phyloP scores from a whole-genome alignment of 2,329 filamentous ascomycete species.

The Phaeophleospora eucalypticola region DNA sequence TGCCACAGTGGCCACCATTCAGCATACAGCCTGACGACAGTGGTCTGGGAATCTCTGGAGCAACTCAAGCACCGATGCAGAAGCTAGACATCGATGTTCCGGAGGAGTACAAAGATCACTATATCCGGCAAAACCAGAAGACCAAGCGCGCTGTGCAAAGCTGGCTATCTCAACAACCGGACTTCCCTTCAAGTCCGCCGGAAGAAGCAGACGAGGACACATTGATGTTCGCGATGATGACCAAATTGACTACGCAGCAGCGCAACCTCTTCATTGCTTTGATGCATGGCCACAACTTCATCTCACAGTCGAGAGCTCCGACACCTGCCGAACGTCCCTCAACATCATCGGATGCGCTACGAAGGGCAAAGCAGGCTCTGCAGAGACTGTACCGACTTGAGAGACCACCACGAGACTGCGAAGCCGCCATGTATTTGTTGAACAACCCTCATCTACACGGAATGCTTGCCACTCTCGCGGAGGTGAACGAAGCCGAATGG shows the following conservation, averaged over 20 bases:
- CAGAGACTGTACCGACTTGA: conserved; percentile 79
- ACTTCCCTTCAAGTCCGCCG: conserved; percentile 68
- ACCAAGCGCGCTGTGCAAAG: conserved; percentile 85
- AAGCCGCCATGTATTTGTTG: conserved; percentile 79
- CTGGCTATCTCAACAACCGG: conserved; percentile 79
- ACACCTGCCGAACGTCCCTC: conserved; percentile 51
- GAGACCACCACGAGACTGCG: conserved; percentile 73
- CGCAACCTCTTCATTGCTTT: conserved; percentile 79
- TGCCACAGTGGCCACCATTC: conserved; percentile 87
- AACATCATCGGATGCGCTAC: conserved; percentile 60
- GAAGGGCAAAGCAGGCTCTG: conserved; percentile 71
- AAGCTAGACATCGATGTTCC: conserved; percentile 92
- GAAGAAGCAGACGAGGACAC: conserved; percentile 94
- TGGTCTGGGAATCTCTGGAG: conserved; percentile 53
- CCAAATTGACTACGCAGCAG: conserved; percentile 71
- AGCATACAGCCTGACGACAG: conserved; percentile 57
- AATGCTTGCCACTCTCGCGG: conserved; percentile 78
- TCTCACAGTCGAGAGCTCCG: conserved; percentile 57
- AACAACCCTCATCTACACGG: conserved; percentile 79
- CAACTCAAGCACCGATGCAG: conserved; percentile 57
- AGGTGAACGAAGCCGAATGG: conserved; percentile 91
- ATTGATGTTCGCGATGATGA: conserved; percentile 86
- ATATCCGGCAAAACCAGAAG: conserved; percentile 86
- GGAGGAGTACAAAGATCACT: conserved; percentile 88
- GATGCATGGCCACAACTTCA: conserved; percentile 55